phyloP scores from a whole-genome alignment of 1,284 basidiomycete genomes.

The Athelia sp. region DNA sequence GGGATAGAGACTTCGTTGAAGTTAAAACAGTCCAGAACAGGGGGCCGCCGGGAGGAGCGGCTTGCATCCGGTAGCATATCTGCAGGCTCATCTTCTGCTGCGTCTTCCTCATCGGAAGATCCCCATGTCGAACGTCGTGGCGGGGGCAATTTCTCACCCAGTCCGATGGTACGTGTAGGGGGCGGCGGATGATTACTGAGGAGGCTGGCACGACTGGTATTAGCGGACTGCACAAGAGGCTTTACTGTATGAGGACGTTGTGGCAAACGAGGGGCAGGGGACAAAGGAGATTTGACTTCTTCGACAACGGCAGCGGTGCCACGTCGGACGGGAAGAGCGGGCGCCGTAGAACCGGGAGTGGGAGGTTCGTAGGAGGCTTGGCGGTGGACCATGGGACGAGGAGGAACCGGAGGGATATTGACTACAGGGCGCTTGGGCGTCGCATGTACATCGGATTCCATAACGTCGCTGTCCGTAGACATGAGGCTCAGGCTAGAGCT shows the following conservation, averaged over 20 bases:
- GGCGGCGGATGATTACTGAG: slow-evolving; percentile 54
- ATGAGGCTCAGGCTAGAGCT: slow-evolving; percentile 21
- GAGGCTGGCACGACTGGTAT: slow-evolving; percentile 44
- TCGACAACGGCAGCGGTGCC: slow-evolving; percentile 9
- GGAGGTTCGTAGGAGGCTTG: background rate
- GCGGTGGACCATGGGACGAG: background rate
- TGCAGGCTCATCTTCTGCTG: slow-evolving; percentile 42
- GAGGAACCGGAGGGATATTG: background rate
- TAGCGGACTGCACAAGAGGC: background rate
- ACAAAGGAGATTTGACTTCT: slow-evolving; percentile 14
- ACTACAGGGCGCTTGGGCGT: slow-evolving; percentile 1
- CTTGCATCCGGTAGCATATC: slow-evolving; percentile 81
- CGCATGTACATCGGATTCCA: background rate
- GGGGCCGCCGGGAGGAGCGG: slow-evolving; percentile 77
- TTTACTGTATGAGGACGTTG: slow-evolving; percentile 11
- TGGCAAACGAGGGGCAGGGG: slow-evolving; percentile 5
- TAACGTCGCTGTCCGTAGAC: slow-evolving; percentile 23
- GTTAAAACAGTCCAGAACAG: slow-evolving; percentile 39
- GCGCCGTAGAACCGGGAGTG: background rate
- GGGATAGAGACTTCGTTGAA: slow-evolving; percentile 46
- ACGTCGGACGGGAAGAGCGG: slow-evolving; percentile 8
- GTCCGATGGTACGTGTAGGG: slow-evolving; percentile 64
- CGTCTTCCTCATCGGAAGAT: slow-evolving; percentile 49
- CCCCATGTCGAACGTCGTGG: slow-evolving; percentile 40
- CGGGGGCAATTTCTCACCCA: slow-evolving; percentile 65